Base-by-base conservation (phyloP, 495 filamentous ascomycete species). In the Penicillium goetzii region DNA sequence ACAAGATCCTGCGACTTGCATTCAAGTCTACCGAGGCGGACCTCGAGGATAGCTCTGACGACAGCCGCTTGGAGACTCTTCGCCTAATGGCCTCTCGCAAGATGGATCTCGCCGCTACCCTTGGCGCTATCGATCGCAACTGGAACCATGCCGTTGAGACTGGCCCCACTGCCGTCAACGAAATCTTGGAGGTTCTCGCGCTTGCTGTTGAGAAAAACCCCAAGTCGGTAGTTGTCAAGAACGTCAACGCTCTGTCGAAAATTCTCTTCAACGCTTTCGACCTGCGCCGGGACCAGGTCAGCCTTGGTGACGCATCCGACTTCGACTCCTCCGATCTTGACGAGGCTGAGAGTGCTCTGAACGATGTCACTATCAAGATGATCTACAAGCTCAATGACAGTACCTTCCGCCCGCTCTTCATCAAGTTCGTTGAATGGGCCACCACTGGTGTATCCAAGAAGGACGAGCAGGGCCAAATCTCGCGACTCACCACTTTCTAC, bases 311-410 rank as follows among this genome's bases (percentile, higher is more conserved):
- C 14, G 62, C 77, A 9, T 73, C 80, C 17, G 68, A 66, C 36
- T 82, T 82, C 32, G 74, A 81, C 28, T 74, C 78, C 32, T 76
- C 78, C 7, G 83, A 85, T 40, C 69, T 93, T 32, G 80, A 84
- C 28, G 80, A 84, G 52, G 79, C 91, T n/a, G 92, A 97, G 73
- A 78, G 78, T 33, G 69, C 77, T 3, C 66, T 91, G 58, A 86
- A 91, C 65, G 81, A 88, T 12, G 81, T 87, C 3, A 88, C 86
- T 0, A 86, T 98, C 41, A 90, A 92, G 73, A 93, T 97, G 88
- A 90, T 95, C 55, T 91, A 96, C 78, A 97, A 97, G 82, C 84
- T 98, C 23, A 98, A 97, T 75, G 96, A 99, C 74, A 86, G 89
- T n/a, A 86, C 90, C 19, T 99, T 98, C 85, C 85, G 93, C n/a